These are phyloP conservation scores for Aquilaria malaccensis DNA, from an alignment of 345 rosid species.

Conservation along the genomic window DNA sequence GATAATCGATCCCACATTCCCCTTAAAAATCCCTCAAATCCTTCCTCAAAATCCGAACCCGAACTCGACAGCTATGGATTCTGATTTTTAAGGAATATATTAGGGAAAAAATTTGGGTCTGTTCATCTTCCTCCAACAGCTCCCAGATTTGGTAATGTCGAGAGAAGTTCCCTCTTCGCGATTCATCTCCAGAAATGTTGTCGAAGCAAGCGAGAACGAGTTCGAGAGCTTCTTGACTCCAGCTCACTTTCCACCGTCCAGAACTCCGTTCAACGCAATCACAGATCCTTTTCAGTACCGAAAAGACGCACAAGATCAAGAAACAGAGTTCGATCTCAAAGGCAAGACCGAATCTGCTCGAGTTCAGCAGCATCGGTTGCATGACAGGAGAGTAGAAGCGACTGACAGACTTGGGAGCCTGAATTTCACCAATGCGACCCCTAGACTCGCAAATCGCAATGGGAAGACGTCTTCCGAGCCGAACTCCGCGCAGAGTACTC, in stretches of 20 bases:
- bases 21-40: no score
- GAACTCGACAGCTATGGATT: neutral
- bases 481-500: slow-evolving; percentile 65
- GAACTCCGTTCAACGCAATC: slow-evolving; percentile 71
- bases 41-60: neutral
- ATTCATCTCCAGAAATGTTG: slow-evolving; percentile 18
- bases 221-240: slow-evolving; percentile 30
- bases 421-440: slow-evolving; percentile 26
- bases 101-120: no score
- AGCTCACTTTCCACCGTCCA: slow-evolving; percentile 46
- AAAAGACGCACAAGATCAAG: slow-evolving; percentile 17
- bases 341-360: slow-evolving; percentile 25
- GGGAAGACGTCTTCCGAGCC: slow-evolving; percentile 56
- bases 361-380: slow-evolving; percentile 14
- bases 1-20: no score
- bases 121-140: neutral
- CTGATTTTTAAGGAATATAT: slow-evolving; percentile 3
- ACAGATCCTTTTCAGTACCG: slow-evolving; percentile 67
- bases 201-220: slow-evolving; percentile 60
- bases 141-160: slow-evolving; percentile 29
- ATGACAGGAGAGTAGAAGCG: slow-evolving; percentile 23
- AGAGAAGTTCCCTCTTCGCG: slow-evolving; percentile 27
- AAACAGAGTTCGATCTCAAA: slow-evolving; percentile 24
- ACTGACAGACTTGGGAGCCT: slow-evolving; percentile 14
- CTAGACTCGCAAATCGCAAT: slow-evolving; percentile 36